These are phyloP conservation scores for Ormosia semicastrata DNA, from an alignment of 306 rosid species.

Conservation along the genomic window DNA sequence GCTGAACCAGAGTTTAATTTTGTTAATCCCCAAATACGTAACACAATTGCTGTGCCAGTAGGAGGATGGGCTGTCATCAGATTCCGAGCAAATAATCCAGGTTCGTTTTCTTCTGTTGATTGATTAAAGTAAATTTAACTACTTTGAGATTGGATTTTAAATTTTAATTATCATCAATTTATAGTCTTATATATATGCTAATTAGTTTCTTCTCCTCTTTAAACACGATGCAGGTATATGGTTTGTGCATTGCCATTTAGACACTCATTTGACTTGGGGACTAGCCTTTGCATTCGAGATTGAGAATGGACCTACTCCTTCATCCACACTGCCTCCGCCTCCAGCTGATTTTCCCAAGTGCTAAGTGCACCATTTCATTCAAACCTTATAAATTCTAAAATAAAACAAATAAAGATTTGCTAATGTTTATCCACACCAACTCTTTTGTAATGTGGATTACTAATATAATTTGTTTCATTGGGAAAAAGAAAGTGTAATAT, in stretches of 20 bases:
- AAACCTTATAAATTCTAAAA: background rate
- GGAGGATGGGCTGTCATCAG: conserved; percentile 78
- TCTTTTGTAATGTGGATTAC: background rate
- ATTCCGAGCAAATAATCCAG: conserved; percentile 48
- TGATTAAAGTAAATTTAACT: too few species aligned
- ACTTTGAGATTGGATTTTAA: too few species aligned
- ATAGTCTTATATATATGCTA: background rate
- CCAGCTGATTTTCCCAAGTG: conserved; percentile 67
- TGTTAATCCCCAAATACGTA: conserved; percentile 53
- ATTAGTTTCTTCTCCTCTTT: background rate
- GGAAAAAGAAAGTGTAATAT: conserved; percentile 2
- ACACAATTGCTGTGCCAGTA: conserved; percentile 58
- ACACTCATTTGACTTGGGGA: conserved; percentile 72
- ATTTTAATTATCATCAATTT: background rate
- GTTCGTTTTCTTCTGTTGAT: background rate
- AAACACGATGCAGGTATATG: conserved; percentile 37
- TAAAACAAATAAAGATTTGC: background rate
- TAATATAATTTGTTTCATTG: background rate
- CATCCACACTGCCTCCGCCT: conserved; percentile 47
- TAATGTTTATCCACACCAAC: background rate
- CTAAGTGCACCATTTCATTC: background rate
- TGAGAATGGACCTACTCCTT: conserved; percentile 33
- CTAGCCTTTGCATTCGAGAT: conserved; percentile 49
- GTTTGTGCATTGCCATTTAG: conserved; percentile 69
- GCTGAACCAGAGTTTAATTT: conserved; percentile 47